Evolutionary conservation across 306 rosid genomes (phyloP), one percentile per base, ranked within the genome.

Genomic region (Trifolium subterraneum): DNA sequence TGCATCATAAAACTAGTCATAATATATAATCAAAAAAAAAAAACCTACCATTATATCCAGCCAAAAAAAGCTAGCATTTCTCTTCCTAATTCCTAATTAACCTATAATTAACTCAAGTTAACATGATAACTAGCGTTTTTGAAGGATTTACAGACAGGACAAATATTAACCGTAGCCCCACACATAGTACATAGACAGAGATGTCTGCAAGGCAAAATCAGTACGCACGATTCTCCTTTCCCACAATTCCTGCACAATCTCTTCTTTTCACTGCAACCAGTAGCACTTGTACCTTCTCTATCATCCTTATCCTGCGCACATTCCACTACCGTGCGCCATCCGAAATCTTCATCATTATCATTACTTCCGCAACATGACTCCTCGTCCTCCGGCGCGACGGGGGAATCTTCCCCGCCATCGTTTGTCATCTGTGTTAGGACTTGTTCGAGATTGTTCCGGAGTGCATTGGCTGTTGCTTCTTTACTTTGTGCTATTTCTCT

Each of bases 191-290:
- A 93, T 4, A 93, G 70, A 19, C 98, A 93, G 1, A 93, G 87
- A n/a, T 93, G 98, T 81, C 98, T 82, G 27, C 98, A 93, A 3
- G 98, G 98, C 76, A 93, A 64, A 2, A 93, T 71, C 78, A 93
- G 54, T 33, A 93, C 98, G 60, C 96, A 81, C 41, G 98, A 86
- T 79, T 87, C 98, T 52, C 80, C 88, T 48, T 85, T 82, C 78
- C 93, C 89, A 77, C 98, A 93, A 41, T 75, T 86, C 74, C 87
- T 86, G 82, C 98, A 93, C 90, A 60, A 41, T 78, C 92, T 64
- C 4, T 45, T 64, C 39, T 27, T 25, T 8, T 52, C 71, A n/a
- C 6, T 3, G 1, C 42, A 23, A 15, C 18, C n/a, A n/a, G n/a
- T n/a, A n/a, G n/a, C n/a, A 7, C 64, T 36, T 7, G 39, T 52